These are phyloP conservation scores for Centrapalus pauciflorus DNA, from an alignment of 129 eudicot genomes.

Conservation along the genomic window DNA sequence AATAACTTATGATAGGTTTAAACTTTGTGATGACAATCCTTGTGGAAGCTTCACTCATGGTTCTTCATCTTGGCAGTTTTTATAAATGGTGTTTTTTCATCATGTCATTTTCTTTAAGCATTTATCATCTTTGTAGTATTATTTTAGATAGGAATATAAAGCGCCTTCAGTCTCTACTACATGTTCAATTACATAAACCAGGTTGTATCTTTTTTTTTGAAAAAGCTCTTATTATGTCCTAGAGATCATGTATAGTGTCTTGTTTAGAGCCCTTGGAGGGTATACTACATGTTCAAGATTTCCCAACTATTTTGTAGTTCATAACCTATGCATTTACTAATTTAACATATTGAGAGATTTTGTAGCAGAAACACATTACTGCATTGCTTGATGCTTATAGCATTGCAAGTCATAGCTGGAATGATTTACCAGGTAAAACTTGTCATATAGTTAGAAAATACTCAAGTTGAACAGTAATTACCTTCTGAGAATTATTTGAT, in stretches of 20 bases:
- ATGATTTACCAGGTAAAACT: no score
- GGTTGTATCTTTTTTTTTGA: neutral
- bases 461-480: no score
- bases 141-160: no score
- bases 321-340: neutral
- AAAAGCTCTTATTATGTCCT: neutral
- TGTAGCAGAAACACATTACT: neutral
- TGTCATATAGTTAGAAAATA: no score
- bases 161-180: no score
- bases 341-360: neutral
- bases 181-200: no score
- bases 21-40: slow-evolving; percentile 2
- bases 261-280: neutral
- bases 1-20: neutral
- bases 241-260: neutral
- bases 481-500: no score
- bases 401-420: neutral
- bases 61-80: neutral
- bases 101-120: neutral
- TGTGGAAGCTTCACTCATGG: neutral
- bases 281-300: neutral
- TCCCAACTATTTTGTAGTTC: neutral
- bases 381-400: neutral
- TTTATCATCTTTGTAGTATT: no score
- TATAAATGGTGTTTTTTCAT: slow-evolving; percentile 1